Conservation (phyloP, 306 rosid genomes). For the Oxytropis ochrocephala region DNA sequence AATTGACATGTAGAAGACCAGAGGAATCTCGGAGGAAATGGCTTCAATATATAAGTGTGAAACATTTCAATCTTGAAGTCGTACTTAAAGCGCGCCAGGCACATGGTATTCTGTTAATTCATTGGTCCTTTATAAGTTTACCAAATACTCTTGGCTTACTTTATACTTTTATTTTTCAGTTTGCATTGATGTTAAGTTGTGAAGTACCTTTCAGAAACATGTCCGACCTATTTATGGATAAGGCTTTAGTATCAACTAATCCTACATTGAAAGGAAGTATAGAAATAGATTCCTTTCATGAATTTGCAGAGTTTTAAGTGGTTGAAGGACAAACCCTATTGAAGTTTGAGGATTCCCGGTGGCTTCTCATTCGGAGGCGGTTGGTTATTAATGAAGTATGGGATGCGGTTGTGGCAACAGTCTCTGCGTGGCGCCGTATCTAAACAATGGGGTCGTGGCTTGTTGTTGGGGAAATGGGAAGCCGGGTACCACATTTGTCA, state of each 20-base stretch:
- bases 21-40: constrained; percentile 28
- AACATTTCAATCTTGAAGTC: constrained; percentile 35
- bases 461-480: constrained; percentile 46
- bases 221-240: constrained; percentile 31
- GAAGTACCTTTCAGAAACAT: constrained; percentile 31
- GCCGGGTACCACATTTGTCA: constrained; percentile 41
- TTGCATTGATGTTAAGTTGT: constrained; percentile 36
- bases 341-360: constrained; percentile 41
- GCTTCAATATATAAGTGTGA: constrained; percentile 29
- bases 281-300: constrained; percentile 28
- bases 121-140: background rate
- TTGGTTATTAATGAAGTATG: constrained; percentile 36
- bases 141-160: constrained; percentile 1
- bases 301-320: constrained; percentile 38
- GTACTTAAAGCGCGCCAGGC: constrained; percentile 49
- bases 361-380: constrained; percentile 36
- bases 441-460: constrained; percentile 30
- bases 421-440: constrained; percentile 34
- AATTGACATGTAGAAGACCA: constrained; percentile 23
- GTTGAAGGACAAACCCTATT: constrained; percentile 38
- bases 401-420: constrained; percentile 37
- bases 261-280: constrained; percentile 33
- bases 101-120: constrained; percentile 36
- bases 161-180: constrained; percentile 23
- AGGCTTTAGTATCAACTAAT: constrained; percentile 36